Evolutionary conservation across 2,329 filamentous ascomycete genomes (phyloP).

Genomic region (Fusarium miscanthi): DNA sequence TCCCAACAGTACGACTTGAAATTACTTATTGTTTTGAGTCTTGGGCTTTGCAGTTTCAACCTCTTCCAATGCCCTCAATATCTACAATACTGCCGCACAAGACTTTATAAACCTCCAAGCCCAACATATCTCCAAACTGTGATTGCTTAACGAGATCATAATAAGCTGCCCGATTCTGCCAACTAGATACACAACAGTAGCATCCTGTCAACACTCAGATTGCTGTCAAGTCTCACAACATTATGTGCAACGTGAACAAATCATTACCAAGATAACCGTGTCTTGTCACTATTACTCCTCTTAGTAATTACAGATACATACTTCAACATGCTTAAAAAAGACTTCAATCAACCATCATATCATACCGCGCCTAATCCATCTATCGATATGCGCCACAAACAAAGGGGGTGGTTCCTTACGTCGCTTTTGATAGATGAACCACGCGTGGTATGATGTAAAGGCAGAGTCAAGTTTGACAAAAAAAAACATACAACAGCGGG

Average conservation of each 20-base stretch:
- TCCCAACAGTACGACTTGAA: fast-evolving
- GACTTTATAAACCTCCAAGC: fast-evolving
- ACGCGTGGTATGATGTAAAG: no score
- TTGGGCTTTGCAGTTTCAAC: not conserved
- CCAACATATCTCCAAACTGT: no score
- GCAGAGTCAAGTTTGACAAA: not conserved
- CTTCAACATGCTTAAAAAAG: fast-evolving
- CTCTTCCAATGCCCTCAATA: fast-evolving
- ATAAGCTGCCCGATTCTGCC: fast-evolving
- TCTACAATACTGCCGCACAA: not conserved
- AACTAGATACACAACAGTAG: fast-evolving
- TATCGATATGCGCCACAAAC: not conserved
- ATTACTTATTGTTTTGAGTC: not conserved
- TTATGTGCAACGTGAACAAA: no score
- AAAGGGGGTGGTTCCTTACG: not conserved
- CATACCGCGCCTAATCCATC: not conserved
- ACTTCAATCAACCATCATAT: fast-evolving
- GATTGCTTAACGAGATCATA: fast-evolving
- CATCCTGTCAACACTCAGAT: fast-evolving
- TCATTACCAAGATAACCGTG: not conserved
- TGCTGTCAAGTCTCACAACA: not conserved
- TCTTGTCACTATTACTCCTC: fast-evolving
- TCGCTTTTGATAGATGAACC: not conserved
- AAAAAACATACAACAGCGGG: conserved; percentile 2
- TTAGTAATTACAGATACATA: no score